Percentiles rank a stretch among this genome's conserved stretches.
These are phyloP conservation scores for Tothia fuscella DNA, from an alignment of 2,329 filamentous ascomycete genomes.

Conservation along the genomic window DNA sequence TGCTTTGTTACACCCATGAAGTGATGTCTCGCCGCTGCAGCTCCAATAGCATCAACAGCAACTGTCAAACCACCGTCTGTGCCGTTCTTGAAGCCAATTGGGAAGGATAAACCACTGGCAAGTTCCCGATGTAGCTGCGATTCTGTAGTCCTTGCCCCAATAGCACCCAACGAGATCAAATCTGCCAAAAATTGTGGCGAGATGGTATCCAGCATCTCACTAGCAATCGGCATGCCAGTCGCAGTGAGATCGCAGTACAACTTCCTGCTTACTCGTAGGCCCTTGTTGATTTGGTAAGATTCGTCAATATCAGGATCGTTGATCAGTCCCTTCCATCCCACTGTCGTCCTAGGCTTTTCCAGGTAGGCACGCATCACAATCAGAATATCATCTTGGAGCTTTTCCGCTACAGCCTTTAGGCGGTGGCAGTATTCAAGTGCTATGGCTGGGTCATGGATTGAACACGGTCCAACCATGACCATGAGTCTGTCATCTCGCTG, in stretches of 20 bases:
- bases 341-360: constrained; percentile 95
- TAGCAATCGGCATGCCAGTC: constrained; percentile 85
- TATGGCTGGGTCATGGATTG: constrained; percentile 82
- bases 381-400: constrained; percentile 70
- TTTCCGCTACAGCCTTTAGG: constrained; percentile 64
- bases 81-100: constrained; percentile 98
- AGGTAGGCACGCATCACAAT: constrained; percentile 98
- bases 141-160: constrained; percentile 92
- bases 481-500: constrained; percentile 75
- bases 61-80: constrained; percentile 86
- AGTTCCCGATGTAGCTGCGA: constrained; percentile 93
- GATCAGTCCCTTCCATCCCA: constrained; percentile 98
- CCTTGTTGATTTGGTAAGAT: constrained; percentile 98
- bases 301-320: constrained; percentile 98
- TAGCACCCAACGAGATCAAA: constrained; percentile 87
- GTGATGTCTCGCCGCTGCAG: constrained; percentile 72
- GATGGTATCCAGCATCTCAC: constrained; percentile 98
- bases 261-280: constrained; percentile 79
- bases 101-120: constrained; percentile 89
- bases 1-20: constrained; percentile 99
- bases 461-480: constrained; percentile 91
- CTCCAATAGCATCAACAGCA: constrained; percentile 88
- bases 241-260: constrained; percentile 84
- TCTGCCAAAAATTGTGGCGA: constrained; percentile 96
- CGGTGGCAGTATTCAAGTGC: constrained; percentile 80